These are phyloP conservation scores for Chalciporus piperatus DNA, from an alignment of 768 basidiomycete species.

Conservation along the genomic window DNA sequence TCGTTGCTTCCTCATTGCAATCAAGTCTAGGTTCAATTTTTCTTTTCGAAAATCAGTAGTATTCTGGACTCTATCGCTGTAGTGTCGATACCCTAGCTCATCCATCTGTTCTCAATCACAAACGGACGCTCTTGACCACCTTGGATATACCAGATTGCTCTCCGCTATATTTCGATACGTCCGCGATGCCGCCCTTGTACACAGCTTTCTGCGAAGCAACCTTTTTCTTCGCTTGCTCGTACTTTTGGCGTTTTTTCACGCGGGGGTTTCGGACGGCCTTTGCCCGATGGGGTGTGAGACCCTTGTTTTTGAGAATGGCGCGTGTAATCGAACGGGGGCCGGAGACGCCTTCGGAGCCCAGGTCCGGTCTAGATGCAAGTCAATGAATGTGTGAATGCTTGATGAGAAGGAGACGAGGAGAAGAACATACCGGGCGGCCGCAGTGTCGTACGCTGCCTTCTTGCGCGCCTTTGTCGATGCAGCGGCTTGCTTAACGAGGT, in stretches of 20 bases:
- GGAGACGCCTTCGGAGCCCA: conserved; percentile 38
- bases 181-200: conserved; percentile 84
- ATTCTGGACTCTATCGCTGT: conserved; percentile 14
- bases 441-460: conserved; percentile 76
- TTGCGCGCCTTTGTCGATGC: conserved; percentile 75
- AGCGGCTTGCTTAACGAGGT: conserved; percentile 75
- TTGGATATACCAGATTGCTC: conserved; percentile 92
- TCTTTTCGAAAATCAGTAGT: conserved; percentile 8
- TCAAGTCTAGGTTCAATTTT: neutral
- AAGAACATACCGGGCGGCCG: conserved; percentile 51
- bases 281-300: conserved; percentile 85
- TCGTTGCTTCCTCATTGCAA: conserved; percentile 3
- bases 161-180: conserved; percentile 78
- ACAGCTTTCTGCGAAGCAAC: conserved; percentile 85
- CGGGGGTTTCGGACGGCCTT: conserved; percentile 94
- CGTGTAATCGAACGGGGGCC: conserved; percentile 90
- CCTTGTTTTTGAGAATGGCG: conserved; percentile 90
- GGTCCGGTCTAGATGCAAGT: conserved; percentile 27
- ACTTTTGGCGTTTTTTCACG: conserved; percentile 93
- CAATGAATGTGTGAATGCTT: conserved; percentile 5
- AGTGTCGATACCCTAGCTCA: conserved; percentile 2
- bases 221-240: conserved; percentile 94
- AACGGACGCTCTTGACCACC: conserved; percentile 80
- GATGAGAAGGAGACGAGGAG: conserved; percentile 3
- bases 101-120: conserved; percentile 35